These are phyloP conservation scores for Solanum hybrid DNA, from an alignment of 305 asterid genomes.

Conservation along the genomic window DNA sequence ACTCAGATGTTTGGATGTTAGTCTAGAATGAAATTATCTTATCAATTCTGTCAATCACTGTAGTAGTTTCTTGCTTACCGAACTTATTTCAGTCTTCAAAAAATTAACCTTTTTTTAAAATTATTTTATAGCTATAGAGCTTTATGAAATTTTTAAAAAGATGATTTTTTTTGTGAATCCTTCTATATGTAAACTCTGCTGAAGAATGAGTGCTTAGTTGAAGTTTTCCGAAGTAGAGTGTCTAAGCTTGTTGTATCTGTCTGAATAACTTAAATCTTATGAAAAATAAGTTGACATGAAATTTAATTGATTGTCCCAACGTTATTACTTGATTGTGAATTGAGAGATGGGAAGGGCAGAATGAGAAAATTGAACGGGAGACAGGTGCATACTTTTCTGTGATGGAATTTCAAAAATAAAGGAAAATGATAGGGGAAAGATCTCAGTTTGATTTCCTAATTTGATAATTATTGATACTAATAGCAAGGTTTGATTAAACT, in stretches of 20 bases:
- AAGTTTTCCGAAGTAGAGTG: neutral
- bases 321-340: neutral
- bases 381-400: neutral
- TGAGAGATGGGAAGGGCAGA: neutral
- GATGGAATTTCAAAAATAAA: neutral
- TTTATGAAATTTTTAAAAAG: neutral
- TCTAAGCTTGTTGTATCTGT: neutral
- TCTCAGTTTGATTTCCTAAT: neutral
- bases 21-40: neutral
- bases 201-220: neutral
- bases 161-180: neutral
- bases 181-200: neutral
- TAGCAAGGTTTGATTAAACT: neutral
- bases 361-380: neutral
- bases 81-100: neutral
- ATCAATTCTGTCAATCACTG: neutral
- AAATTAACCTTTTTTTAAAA: neutral
- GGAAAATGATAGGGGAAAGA: neutral
- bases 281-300: neutral
- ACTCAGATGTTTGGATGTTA: neutral
- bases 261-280: neutral
- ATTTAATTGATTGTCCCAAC: neutral
- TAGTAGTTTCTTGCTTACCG: neutral
- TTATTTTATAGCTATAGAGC: neutral
- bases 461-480: neutral